Base-by-base conservation (phyloP, 2,329 filamentous ascomycete species). In the Atkinsonella texensis region DNA sequence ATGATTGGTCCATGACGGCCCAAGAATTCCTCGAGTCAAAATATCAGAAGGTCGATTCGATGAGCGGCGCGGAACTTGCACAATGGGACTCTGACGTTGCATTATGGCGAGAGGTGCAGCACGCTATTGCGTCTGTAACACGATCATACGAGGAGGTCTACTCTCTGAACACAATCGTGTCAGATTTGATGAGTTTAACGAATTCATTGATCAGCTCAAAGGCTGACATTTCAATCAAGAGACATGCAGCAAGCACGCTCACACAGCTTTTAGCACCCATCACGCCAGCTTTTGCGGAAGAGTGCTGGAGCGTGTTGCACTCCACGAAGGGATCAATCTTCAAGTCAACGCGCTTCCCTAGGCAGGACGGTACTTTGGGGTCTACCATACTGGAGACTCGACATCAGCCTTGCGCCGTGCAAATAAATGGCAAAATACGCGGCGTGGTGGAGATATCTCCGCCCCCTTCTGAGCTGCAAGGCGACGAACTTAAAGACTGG, bases 141-240 rank as follows among this genome's bases (percentile, higher is more conserved):
- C 70, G 74, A 6, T 84, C 86, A 2, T 84, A 89, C 60, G 75
- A 83, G 20, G 76, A 79, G 48, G 81, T 89, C 1, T 86, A 89
- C 63, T 76, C 85, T 1, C 74, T 95, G 50, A 95, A 95, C 68
- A 94, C 88, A 0, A 76, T 87, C 9, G 77, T 95, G 17, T 93
- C 87, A 1, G 85, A 91, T 60, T 73, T 95, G 13, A 95, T 89
- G 76, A 81, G 79, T 42, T 74, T 95, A 15, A 90, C 87, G 4
- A 95, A 95, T 63, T 67, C 72, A 1, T 69, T 89, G 13, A 65
- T 74, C 33, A 74, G 75, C 3, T 68, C 74, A 13, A 56, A 65
- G 1, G 67, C 67, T 3, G 70, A 72, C 39, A 59, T 62, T 3
- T 48, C 67, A 4, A 61, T 86, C 57, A 70, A 68, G 62, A 67